Percentiles rank a stretch among this genome's conserved stretches.
phyloP scores from a whole-genome alignment of 257 asterid genomes.

The Solanum sejunctum region DNA sequence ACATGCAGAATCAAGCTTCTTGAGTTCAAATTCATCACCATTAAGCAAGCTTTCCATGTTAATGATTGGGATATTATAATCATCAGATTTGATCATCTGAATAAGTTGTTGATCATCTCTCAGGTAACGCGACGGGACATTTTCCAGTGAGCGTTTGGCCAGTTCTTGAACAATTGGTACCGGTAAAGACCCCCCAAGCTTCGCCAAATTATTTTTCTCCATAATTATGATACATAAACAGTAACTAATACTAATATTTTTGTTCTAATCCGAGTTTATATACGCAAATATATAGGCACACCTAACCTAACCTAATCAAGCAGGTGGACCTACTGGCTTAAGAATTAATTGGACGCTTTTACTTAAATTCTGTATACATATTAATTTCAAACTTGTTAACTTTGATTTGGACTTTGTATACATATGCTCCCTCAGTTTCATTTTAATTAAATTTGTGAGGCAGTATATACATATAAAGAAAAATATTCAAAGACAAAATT shows the following conservation, averaged over 20 bases:
- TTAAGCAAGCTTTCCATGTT: not conserved
- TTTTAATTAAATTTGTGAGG: too few species aligned
- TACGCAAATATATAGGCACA: not conserved
- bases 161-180: not conserved
- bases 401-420: too few species aligned
- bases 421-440: too few species aligned
- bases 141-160: not conserved
- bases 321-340: too few species aligned
- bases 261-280: not conserved
- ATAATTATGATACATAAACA: not conserved
- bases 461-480: too few species aligned
- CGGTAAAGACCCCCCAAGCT: not conserved
- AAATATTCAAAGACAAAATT: too few species aligned
- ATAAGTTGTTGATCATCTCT: not conserved
- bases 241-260: not conserved
- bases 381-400: too few species aligned
- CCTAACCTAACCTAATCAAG: not conserved
- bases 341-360: too few species aligned
- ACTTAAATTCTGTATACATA: too few species aligned
- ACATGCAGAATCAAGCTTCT: not conserved
- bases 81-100: not conserved
- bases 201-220: not conserved
- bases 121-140: not conserved
- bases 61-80: not conserved
- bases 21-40: not conserved